Conservation (phyloP, 1,284 basidiomycete genomes). For the Apiotrichum akiyoshidainum region DNA sequence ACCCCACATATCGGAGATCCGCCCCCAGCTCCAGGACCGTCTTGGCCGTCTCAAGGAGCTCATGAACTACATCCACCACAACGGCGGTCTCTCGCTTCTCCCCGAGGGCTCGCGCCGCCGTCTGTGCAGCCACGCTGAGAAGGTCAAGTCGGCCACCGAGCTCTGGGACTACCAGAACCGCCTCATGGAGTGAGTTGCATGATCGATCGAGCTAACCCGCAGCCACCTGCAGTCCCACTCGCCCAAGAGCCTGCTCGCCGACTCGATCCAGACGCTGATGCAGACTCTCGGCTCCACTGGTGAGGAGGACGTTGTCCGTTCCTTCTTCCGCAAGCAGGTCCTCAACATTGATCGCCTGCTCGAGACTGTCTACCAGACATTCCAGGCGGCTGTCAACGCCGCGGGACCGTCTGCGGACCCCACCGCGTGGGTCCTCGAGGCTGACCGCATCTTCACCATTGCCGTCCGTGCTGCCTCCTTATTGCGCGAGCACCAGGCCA, state of each 20-base stretch:
- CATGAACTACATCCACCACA: constrained; percentile 81
- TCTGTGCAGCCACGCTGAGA: constrained; percentile 82
- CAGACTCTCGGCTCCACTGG: constrained; percentile 40
- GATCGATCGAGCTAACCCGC: constrained; percentile 2
- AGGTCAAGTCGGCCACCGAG: constrained; percentile 73
- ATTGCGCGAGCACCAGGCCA: constrained; percentile 67
- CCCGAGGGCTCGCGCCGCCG: constrained; percentile 72
- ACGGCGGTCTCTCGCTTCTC: constrained; percentile 72
- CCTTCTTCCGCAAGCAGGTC: constrained; percentile 77
- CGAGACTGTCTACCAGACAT: constrained; percentile 37
- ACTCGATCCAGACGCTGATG: constrained; percentile 48
- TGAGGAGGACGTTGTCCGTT: constrained; percentile 71
- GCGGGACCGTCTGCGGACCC: constrained; percentile 41
- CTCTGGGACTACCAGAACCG: constrained; percentile 78
- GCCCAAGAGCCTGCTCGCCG: constrained; percentile 47
- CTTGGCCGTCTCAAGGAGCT: constrained; percentile 74
- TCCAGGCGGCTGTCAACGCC: constrained; percentile 25
- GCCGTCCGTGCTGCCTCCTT: constrained; percentile 68
- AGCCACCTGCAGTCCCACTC: constrained; percentile 35
- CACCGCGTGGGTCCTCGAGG: constrained; percentile 60
- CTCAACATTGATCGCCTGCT: constrained; percentile 45
- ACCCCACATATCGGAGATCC: constrained; percentile 72
- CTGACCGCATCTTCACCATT: constrained; percentile 67
- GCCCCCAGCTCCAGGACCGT: constrained; percentile 71
- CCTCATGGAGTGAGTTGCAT: constrained; percentile 45